Evolutionary conservation across 2,329 filamentous ascomycete genomes (phyloP).

Genomic region (Tetracladium maxilliforme): DNA sequence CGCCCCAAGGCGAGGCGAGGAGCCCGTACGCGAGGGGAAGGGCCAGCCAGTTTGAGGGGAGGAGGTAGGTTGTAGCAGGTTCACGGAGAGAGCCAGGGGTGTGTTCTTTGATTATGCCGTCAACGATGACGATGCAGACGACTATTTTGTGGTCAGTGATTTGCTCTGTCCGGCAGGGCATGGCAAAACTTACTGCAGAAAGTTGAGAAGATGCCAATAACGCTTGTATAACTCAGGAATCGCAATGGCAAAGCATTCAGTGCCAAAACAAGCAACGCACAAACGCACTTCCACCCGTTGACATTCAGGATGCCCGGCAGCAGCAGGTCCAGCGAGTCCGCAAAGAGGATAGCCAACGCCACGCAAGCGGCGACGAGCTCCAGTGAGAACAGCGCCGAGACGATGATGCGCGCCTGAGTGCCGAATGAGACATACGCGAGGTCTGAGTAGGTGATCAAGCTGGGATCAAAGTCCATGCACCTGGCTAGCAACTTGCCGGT

Average conservation of each 20-base stretch:
- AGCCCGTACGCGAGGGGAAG: slow-evolving; percentile 81
- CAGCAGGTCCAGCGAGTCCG: slow-evolving; percentile 70
- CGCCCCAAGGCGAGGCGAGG: slow-evolving; percentile 67
- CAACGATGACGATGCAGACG: slow-evolving; percentile 66
- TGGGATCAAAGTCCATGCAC: slow-evolving; percentile 75
- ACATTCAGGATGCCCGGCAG: slow-evolving; percentile 57
- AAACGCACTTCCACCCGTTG: slow-evolving; percentile 72
- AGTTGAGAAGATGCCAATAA: slow-evolving; percentile 83
- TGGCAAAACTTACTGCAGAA: slow-evolving; percentile 56
- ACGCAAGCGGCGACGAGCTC: slow-evolving; percentile 83
- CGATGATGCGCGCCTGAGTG: slow-evolving; percentile 62
- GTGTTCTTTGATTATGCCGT: slow-evolving; percentile 73
- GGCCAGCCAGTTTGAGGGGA: slow-evolving; percentile 76
- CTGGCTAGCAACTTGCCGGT: slow-evolving; percentile 75
- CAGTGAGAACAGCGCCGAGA: slow-evolving; percentile 74
- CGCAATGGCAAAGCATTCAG: slow-evolving; percentile 76
- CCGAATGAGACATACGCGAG: slow-evolving; percentile 86
- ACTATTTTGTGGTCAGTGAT: slow-evolving; percentile 35
- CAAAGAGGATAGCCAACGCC: slow-evolving; percentile 82
- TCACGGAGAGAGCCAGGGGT: slow-evolving; percentile 70
- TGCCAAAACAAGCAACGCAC: slow-evolving; percentile 63
- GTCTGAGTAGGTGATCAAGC: slow-evolving; percentile 87
- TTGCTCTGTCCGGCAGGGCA: background rate
- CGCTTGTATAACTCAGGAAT: slow-evolving; percentile 76
- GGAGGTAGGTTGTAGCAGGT: slow-evolving; percentile 65